Evolutionary conservation across 768 basidiomycete species (phyloP).

Genomic region (Podaxis sp.): DNA sequence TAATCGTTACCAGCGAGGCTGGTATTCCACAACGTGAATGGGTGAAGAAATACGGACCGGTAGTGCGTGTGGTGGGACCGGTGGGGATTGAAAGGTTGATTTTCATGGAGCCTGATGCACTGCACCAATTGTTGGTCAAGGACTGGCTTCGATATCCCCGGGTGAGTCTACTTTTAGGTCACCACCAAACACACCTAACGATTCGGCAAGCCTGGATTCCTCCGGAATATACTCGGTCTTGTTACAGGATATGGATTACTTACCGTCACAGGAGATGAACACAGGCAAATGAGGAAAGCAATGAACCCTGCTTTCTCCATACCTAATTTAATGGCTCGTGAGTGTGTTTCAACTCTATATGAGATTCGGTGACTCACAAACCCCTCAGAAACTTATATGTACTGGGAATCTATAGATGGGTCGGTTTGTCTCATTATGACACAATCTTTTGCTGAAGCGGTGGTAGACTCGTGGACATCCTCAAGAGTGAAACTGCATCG

Average conservation of each 20-base stretch:
- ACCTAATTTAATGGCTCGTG: slow-evolving; percentile 35
- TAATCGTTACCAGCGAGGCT: slow-evolving; percentile 33
- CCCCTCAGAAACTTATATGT: slow-evolving; percentile 33
- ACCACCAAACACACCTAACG: neutral
- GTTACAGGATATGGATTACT: slow-evolving; percentile 42
- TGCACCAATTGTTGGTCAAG: slow-evolving; percentile 39
- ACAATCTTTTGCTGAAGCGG: neutral
- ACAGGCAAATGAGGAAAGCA: slow-evolving; percentile 44
- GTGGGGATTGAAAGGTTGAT: slow-evolving; percentile 42
- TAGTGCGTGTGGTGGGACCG: slow-evolving; percentile 40
- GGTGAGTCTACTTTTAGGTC: slow-evolving; percentile 18
- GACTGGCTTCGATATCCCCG: slow-evolving; percentile 44
- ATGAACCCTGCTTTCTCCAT: slow-evolving; percentile 53
- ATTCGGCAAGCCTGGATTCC: slow-evolving; percentile 33
- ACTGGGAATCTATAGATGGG: slow-evolving; percentile 39
- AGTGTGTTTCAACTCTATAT: slow-evolving; percentile 7
- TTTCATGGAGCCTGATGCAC: slow-evolving; percentile 38
- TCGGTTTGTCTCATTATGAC: slow-evolving; percentile 13
- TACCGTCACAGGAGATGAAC: slow-evolving; percentile 44
- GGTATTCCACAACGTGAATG: slow-evolving; percentile 42
- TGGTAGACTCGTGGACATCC: slow-evolving; percentile 13
- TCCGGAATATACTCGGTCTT: slow-evolving; percentile 37
- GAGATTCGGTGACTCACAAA: neutral
- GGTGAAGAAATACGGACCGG: slow-evolving; percentile 40
- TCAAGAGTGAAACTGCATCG: slow-evolving; percentile 12